These are phyloP conservation scores for Globisporangium radiosum DNA, from an alignment of 352 stramenopile species.

Conservation along the genomic window DNA sequence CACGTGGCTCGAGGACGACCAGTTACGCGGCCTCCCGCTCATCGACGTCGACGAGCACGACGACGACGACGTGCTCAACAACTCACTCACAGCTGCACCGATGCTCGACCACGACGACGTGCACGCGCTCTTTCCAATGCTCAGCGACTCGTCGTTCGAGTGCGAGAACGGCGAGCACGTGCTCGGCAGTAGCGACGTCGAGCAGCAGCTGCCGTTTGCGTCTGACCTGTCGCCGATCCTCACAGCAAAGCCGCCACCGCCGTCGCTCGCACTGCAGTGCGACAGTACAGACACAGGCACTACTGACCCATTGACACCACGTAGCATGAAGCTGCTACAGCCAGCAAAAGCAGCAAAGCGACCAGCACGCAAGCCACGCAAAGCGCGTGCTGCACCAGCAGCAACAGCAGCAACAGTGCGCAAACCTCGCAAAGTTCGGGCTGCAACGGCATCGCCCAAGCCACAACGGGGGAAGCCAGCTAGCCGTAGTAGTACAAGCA, in stretches of 20 bases:
- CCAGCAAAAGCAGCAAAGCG: background rate
- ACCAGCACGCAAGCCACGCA: background rate
- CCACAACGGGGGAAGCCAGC: background rate
- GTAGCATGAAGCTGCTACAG: background rate
- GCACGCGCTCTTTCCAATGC: constrained; percentile 23
- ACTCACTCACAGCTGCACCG: constrained; percentile 17
- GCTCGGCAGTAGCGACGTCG: constrained; percentile 7
- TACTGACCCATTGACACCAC: background rate
- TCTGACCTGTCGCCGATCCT: constrained; percentile 53
- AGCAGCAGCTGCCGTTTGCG: constrained; percentile 28
- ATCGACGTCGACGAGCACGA: constrained; percentile 3
- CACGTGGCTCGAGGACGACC: constrained; percentile 44
- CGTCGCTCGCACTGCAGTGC: constrained; percentile 2
- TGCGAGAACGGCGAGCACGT: constrained; percentile 12
- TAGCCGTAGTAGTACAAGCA: background rate
- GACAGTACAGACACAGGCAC: too few species aligned
- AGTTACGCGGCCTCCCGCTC: constrained; percentile 27
- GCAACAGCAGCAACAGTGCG: background rate
- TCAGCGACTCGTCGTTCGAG: constrained; percentile 28
- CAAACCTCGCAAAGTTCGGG: background rate
- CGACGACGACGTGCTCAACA: constrained; percentile 23
- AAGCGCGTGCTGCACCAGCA: background rate
- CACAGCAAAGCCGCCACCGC: constrained; percentile 5
- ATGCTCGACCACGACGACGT: constrained; percentile 18
- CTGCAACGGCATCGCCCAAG: background rate